These are phyloP conservation scores for Pyricularia sp. DNA, from an alignment of 2,329 filamentous ascomycete genomes.

Conservation along the genomic window DNA sequence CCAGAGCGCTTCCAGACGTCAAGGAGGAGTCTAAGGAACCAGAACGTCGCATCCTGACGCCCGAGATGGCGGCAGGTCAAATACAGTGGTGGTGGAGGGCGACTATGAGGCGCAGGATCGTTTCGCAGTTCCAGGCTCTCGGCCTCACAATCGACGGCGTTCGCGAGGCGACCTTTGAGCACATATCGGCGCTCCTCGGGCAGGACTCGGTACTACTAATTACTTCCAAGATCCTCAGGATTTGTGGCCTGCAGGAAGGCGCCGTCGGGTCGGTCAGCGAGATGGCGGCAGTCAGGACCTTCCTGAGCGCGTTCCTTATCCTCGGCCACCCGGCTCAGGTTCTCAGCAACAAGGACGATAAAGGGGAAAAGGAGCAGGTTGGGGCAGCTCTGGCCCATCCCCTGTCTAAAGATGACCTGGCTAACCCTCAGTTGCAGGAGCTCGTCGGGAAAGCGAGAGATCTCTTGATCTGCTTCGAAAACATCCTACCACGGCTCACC, in stretches of 20 bases:
- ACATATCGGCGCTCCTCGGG: slow-evolving; percentile 55
- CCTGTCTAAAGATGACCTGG: slow-evolving; percentile 37
- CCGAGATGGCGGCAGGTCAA: slow-evolving; percentile 48
- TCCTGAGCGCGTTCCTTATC: slow-evolving; percentile 69
- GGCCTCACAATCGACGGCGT: slow-evolving; percentile 60
- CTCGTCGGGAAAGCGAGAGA: slow-evolving; percentile 68
- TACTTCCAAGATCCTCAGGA: slow-evolving; percentile 53
- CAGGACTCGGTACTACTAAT: slow-evolving; percentile 51
- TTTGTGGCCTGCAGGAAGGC: slow-evolving; percentile 58
- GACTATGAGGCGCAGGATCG: slow-evolving; percentile 39
- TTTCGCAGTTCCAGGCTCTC: slow-evolving; percentile 53
- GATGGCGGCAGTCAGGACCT: slow-evolving; percentile 60
- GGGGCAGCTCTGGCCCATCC: slow-evolving; percentile 27
- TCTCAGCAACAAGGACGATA: slow-evolving; percentile 54
- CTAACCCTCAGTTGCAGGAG: slow-evolving; percentile 53
- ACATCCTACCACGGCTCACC: slow-evolving; percentile 52
- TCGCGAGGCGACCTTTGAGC: slow-evolving; percentile 57
- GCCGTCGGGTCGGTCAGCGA: slow-evolving; percentile 49
- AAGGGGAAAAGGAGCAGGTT: slow-evolving; percentile 44
- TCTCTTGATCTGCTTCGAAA: slow-evolving; percentile 65
- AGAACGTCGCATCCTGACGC: slow-evolving; percentile 26
- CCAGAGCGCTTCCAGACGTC: slow-evolving; percentile 33
- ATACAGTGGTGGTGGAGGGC: slow-evolving; percentile 62
- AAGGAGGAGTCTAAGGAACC: slow-evolving; percentile 34
- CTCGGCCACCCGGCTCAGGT: slow-evolving; percentile 68